A percentile compares a stretch with the other conserved stretches of the same genome.
These are phyloP conservation scores for Clonostachys sp. DNA, from an alignment of 2,329 filamentous ascomycete species.

Conservation along the genomic window DNA sequence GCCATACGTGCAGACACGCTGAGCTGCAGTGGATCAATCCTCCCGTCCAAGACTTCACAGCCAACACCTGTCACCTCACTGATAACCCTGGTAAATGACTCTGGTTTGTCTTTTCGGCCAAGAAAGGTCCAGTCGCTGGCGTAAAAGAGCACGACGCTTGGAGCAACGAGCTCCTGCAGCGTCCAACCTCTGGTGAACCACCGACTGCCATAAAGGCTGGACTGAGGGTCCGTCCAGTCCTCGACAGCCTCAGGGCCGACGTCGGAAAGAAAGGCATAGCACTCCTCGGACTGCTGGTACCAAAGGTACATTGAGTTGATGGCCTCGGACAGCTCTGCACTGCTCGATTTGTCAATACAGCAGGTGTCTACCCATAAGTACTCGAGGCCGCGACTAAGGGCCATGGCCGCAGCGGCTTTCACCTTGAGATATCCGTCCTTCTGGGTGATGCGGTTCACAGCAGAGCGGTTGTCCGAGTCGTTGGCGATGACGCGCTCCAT, in stretches of 20 bases:
- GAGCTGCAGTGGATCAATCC: background rate
- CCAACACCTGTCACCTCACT: background rate
- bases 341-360: constrained; percentile 16
- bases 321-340: constrained; percentile 15
- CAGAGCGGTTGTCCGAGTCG: background rate
- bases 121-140: constrained; percentile 14
- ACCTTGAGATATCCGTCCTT: background rate
- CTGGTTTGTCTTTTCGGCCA: constrained; percentile 10
- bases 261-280: constrained; percentile 15
- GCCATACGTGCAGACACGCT: constrained; percentile 12
- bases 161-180: constrained; percentile 44
- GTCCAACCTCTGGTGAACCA: constrained; percentile 18
- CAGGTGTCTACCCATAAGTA: constrained; percentile 17
- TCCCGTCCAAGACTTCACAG: background rate
- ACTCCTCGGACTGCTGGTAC: constrained; percentile 13
- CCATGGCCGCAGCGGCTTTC: background rate
- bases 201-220: constrained; percentile 1
- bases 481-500: constrained; percentile 2
- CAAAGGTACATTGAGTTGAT: constrained; percentile 18
- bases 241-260: background rate
- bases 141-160: constrained; percentile 18
- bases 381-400: background rate
- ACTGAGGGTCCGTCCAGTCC: background rate
- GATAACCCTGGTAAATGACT: background rate
- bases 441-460: background rate